Evolutionary conservation across 2,329 filamentous ascomycete species (phyloP).

Genomic region (Alternaria sp.): DNA sequence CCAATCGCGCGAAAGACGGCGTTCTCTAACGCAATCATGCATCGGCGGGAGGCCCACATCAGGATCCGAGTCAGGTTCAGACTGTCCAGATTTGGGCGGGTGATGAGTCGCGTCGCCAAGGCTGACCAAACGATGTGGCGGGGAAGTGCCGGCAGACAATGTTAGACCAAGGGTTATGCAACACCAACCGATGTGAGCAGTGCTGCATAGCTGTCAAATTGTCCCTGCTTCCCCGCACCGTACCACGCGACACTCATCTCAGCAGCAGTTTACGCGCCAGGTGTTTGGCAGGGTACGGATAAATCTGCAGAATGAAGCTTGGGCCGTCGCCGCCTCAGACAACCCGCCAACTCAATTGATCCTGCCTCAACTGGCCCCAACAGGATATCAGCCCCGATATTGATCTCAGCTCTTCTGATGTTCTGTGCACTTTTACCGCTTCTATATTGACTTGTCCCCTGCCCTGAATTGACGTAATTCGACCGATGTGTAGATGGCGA

Average conservation of each 20-base stretch:
- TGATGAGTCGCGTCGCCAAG: constrained; percentile 5
- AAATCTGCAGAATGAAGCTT: constrained; percentile 10
- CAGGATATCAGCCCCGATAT: not conserved
- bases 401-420: constrained; percentile 3
- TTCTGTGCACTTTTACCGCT: not conserved
- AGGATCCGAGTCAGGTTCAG: constrained; percentile 26
- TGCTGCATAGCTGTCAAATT: not conserved
- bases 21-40: constrained; percentile 11
- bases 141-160: not conserved
- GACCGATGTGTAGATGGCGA: not conserved
- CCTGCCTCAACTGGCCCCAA: not conserved
- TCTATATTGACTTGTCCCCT: not conserved
- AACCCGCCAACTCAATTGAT: not conserved
- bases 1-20: constrained; percentile 7
- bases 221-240: constrained; percentile 13
- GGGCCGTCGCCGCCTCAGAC: constrained; percentile 1
- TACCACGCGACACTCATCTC: constrained; percentile 1
- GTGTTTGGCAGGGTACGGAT: constrained; percentile 9
- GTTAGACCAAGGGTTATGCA: not conserved
- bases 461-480: not conserved
- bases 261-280: not conserved
- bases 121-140: not conserved
- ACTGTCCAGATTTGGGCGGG: constrained; percentile 3
- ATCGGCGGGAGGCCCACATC: constrained; percentile 12
- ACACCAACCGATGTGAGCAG: constrained; percentile 2